Evolutionary conservation across 2,329 filamentous ascomycete species (phyloP), one percentile per base, ranked within the genome.

Genomic region (Alternaria ventricosa): DNA sequence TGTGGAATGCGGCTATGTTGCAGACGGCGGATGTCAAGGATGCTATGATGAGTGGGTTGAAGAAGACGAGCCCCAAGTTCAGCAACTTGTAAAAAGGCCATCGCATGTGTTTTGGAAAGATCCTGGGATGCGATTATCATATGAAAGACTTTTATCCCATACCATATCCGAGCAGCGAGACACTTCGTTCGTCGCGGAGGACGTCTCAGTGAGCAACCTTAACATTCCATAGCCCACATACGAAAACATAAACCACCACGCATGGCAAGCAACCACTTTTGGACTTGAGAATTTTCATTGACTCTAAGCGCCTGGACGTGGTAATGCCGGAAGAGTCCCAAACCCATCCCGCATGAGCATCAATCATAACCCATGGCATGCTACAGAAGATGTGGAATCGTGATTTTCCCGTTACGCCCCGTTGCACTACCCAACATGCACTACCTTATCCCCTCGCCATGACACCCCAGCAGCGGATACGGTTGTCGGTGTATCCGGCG

Each of bases 401-500:
- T 78, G 72, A 78, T 74, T 75, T 77, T 78, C 75, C 72, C 73
- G 70, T 68, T 72, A 66, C 69, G 70, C 71, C 72, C 66, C 65
- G 54, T 66, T 60, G 51, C 61, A 67, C 73, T 68, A 71, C 68
- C 65, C 69, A 69, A 70, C 66, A 62, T 63, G 60, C 60, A 71
- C 57, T 65, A 72, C 64, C 72, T 65, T 81, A 81, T 75, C 75
- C 79, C 77, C 79, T 78, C 69, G 78, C 72, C 79, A 81, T 80
- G 59, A 81, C 79, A 61, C 79, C 79, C 79, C 79, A 81, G 75
- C 77, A 79, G 75, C 79, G 78, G 70, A 81, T 81, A 67, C 96
- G 92, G 90, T 97, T 98, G 88, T 99, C 96, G 79, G 96, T 99
- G 90, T 99, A 99, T 85, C 96, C 96, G 83, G 96, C 94, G 85